phyloP scores from a whole-genome alignment of 2,329 filamentous ascomycete species.

The Cadophora luteo-olivacea region DNA sequence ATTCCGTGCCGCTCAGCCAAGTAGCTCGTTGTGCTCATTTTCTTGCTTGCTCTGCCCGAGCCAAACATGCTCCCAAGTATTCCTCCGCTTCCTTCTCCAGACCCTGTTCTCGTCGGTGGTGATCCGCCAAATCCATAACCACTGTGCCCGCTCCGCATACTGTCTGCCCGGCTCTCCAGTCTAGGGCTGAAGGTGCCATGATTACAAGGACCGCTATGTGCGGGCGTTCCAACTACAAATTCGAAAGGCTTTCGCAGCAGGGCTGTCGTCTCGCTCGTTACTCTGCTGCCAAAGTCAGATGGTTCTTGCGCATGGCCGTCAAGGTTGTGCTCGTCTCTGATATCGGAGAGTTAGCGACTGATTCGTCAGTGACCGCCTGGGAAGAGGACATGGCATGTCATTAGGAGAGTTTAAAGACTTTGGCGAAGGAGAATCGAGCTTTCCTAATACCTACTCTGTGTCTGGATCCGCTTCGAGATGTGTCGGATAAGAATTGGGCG shows the following conservation, averaged over 20 bases:
- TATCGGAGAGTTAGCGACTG: no score
- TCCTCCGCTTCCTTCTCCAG: conserved; percentile 31
- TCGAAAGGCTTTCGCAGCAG: conserved; percentile 53
- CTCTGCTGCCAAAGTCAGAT: conserved; percentile 24
- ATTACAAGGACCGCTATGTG: conserved; percentile 56
- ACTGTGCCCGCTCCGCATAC: conserved; percentile 36
- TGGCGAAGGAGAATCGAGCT: no score
- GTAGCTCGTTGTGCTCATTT: conserved; percentile 74
- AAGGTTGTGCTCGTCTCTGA: conserved; percentile 6
- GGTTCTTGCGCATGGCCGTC: conserved; percentile 23
- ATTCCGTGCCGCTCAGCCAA: conserved; percentile 77
- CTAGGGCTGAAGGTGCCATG: conserved; percentile 81
- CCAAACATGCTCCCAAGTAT: conserved; percentile 37
- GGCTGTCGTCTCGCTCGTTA: conserved; percentile 57
- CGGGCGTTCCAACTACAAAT: conserved; percentile 31
- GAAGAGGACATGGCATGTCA: no score
- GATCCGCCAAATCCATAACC: conserved; percentile 37
- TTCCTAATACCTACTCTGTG: conserved; percentile 14
- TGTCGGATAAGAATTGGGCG: conserved; percentile 35
- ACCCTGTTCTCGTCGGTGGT: conserved; percentile 23
- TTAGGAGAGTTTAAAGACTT: no score
- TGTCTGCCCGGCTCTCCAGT: conserved; percentile 49
- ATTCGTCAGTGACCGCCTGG: no score
- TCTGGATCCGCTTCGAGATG: conserved; percentile 29
- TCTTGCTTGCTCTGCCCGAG: conserved; percentile 52